Evolutionary conservation across 106 monocot species (phyloP), one percentile per base, ranked within the genome.

Genomic region (Phalaenopsis aphrodite): DNA sequence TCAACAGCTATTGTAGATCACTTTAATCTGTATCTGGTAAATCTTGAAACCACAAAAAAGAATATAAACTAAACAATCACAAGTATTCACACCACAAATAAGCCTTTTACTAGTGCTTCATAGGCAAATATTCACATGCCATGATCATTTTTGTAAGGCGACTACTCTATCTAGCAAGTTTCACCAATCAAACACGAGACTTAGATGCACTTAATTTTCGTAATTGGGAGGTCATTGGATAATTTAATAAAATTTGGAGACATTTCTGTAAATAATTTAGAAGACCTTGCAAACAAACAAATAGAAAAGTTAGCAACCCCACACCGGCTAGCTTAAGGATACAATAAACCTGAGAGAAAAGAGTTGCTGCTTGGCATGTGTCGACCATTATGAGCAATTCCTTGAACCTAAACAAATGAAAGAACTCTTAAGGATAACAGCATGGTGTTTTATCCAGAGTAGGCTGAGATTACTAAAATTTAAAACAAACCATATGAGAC

Each of bases 311-410:
- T 69, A 11, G 37, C 30, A 30, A 30, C 30, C 30, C 30, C 30
- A 38, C 69, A 39, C 39, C 39, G 3, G 11, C 43, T 8, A 45
- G 43, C 45, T 42, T 18, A 12, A 55, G 41, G 8, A 65, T 41
- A 56, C 80, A 73, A 69, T 56, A 38, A 83, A 97, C 96, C 96
- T 97, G 98, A 81, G 95, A 95, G 78, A 99, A 99, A 46, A 95
- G 89, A 55, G 94, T 99, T 55, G 93, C 91, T 85, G 98, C 98
- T 93, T 99, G 98, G 78, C 98, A 99, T 55, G 98, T 99, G 79
- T 99, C 94, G 41, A 99, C 94, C 94, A 99, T 95, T 88, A 95
- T 99, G 47, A 99, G 84, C 75, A 99, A 57, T 84, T 99, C 98
- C 84, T 99, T 99, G 84, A 98, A 99, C 87, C 94, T 99, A 75